Evolutionary conservation across 345 rosid genomes (phyloP).

Genomic region (Alliaria petiolata): DNA sequence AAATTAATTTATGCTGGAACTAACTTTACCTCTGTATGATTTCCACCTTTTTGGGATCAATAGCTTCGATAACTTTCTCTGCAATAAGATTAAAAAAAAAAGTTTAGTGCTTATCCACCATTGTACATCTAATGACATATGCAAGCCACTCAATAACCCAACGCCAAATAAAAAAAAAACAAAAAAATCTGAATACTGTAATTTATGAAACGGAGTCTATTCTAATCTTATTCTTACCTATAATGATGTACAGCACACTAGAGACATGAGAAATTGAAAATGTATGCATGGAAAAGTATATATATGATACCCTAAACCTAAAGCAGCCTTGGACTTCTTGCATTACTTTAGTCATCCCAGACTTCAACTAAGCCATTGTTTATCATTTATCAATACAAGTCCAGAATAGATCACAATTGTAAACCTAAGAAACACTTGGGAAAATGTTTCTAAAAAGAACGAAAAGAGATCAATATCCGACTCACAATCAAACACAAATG

Average conservation of each 20-base stretch:
- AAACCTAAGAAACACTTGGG: constrained; percentile 6
- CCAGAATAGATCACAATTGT: background rate
- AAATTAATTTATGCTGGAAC: background rate
- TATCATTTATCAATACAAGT: constrained; percentile 18
- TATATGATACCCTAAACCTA: background rate
- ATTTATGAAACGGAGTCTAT: background rate
- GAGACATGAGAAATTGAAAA: background rate
- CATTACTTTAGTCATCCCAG: constrained; percentile 5
- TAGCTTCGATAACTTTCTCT: constrained; percentile 80
- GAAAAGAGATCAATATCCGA: constrained; percentile 16
- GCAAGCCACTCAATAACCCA: constrained; percentile 12
- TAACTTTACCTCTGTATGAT: constrained; percentile 76
- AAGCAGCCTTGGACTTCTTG: constrained; percentile 8
- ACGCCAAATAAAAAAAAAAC: background rate
- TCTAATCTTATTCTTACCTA: background rate
- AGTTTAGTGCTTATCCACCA: background rate
- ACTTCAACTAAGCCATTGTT: constrained; percentile 2
- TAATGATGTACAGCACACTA: constrained; percentile 1
- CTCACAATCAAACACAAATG: constrained; percentile 17
- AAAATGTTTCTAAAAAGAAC: background rate
- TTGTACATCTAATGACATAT: background rate
- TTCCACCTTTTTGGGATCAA: constrained; percentile 86
- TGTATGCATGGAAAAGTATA: background rate
- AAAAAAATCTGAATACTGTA: background rate
- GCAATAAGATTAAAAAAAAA: constrained; percentile 21